phyloP scores from a whole-genome alignment of 73 alveolate species.

The Blepharisma japonicum region DNA sequence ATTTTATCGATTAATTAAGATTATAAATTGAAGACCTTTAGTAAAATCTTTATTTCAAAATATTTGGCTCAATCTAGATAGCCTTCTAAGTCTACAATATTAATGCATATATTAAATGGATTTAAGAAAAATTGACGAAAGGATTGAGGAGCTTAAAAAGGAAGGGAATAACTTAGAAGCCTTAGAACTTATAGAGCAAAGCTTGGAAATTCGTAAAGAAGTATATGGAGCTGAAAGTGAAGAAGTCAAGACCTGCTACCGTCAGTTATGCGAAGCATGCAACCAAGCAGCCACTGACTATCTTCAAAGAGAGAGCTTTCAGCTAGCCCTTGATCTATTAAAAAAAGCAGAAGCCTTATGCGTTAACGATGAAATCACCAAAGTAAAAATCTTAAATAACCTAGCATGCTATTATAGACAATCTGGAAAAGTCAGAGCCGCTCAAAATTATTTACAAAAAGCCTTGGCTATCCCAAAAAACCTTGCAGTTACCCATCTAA shows the following conservation, averaged over 20 bases:
- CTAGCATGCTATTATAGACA: slow-evolving; percentile 81
- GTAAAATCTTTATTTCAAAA: too few species aligned
- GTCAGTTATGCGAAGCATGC: slow-evolving; percentile 70
- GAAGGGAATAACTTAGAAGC: too few species aligned
- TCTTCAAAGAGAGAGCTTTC: slow-evolving; percentile 67
- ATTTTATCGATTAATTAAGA: too few species aligned
- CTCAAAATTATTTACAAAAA: slow-evolving; percentile 64
- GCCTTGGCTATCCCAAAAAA: slow-evolving; percentile 58
- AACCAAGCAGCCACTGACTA: slow-evolving; percentile 74
- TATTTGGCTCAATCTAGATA: too few species aligned
- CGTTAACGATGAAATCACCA: slow-evolving; percentile 49
- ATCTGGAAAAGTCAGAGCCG: slow-evolving; percentile 66
- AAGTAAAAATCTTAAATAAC: slow-evolving; percentile 75
- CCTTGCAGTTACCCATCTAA: slow-evolving; percentile 77
- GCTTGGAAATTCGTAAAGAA: too few species aligned
- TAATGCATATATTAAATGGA: too few species aligned
- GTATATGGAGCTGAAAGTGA: too few species aligned
- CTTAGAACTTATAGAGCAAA: too few species aligned
- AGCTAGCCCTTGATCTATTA: slow-evolving; percentile 69
- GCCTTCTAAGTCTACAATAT: too few species aligned
- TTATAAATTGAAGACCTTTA: too few species aligned
- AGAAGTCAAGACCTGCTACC: slow-evolving; percentile 53
- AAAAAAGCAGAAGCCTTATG: slow-evolving; percentile 70
- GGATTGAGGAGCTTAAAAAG: too few species aligned
- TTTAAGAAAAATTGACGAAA: too few species aligned